phyloP scores from a whole-genome alignment of 1,139 yeast genomes.

The Candida sanyaensis region DNA sequence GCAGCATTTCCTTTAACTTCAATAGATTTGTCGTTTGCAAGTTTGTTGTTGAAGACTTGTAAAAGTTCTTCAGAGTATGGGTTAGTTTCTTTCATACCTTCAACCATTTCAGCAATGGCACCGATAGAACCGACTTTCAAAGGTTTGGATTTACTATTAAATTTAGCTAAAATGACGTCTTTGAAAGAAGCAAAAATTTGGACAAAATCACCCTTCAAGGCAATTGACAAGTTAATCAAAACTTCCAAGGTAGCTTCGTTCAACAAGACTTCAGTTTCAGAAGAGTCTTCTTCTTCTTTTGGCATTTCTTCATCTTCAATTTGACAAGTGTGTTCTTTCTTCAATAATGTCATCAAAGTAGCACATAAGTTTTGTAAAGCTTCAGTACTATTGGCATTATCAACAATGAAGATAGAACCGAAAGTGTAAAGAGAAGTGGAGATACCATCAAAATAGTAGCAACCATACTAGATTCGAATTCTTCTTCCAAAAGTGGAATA shows the following conservation, averaged over 20 bases:
- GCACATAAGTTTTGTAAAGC: slow-evolving; percentile 67
- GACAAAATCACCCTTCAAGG: slow-evolving; percentile 74
- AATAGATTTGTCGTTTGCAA: slow-evolving; percentile 74
- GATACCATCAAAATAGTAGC: slow-evolving; percentile 75
- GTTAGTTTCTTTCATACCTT: slow-evolving; percentile 69
- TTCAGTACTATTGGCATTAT: slow-evolving; percentile 55
- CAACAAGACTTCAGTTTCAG: slow-evolving; percentile 86
- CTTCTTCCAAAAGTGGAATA: slow-evolving; percentile 65
- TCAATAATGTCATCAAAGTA: slow-evolving; percentile 69
- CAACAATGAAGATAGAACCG: slow-evolving; percentile 74
- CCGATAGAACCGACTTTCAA: slow-evolving; percentile 89
- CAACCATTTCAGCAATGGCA: slow-evolving; percentile 84
- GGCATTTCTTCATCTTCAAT: slow-evolving; percentile 52
- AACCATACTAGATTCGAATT: slow-evolving; percentile 81
- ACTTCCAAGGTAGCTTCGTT: slow-evolving; percentile 88
- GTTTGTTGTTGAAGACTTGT: slow-evolving; percentile 65
- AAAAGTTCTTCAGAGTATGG: slow-evolving; percentile 72
- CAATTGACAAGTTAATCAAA: slow-evolving; percentile 70
- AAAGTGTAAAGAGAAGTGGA: slow-evolving; percentile 69
- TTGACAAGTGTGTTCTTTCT: slow-evolving; percentile 84
- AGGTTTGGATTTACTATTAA: slow-evolving; percentile 62
- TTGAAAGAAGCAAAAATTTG: slow-evolving; percentile 75
- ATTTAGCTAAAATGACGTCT: slow-evolving; percentile 60
- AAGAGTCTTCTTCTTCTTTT: slow-evolving; percentile 66
- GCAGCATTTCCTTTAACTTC: slow-evolving; percentile 97